These are phyloP conservation scores for Cornus suecica DNA, from an alignment of 148 eudicot genomes.

Conservation along the genomic window DNA sequence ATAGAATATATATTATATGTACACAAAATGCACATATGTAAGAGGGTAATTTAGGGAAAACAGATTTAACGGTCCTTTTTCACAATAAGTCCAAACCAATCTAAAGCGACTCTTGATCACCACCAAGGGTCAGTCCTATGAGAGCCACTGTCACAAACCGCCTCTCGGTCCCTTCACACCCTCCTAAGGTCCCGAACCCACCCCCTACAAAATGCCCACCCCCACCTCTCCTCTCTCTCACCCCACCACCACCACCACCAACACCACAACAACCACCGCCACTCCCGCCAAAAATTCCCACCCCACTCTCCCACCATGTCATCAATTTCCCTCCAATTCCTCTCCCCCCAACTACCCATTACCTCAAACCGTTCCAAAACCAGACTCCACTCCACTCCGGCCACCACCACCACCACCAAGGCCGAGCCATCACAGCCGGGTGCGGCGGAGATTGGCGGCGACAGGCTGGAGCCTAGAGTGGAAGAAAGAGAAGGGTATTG, in stretches of 20 bases:
- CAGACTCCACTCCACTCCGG: constrained; percentile 28
- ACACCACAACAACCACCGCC: constrained; percentile 13
- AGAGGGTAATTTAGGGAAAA: constrained; percentile 4
- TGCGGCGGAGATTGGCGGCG: constrained; percentile 21
- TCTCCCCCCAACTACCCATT: constrained; percentile 29
- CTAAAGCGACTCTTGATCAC: constrained; percentile 7
- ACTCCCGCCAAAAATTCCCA: background rate
- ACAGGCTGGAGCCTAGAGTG: constrained; percentile 77
- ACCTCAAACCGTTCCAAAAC: constrained; percentile 5
- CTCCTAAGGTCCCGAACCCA: constrained; percentile 12
- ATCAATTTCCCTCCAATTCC: constrained; percentile 30
- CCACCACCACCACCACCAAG: constrained; percentile 27
- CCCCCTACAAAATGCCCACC: constrained; percentile 36
- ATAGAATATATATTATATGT: no score
- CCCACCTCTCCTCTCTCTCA: constrained; percentile 20
- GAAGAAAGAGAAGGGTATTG: constrained; percentile 73
- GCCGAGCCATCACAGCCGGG: constrained; percentile 16
- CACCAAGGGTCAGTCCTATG: constrained; percentile 10
- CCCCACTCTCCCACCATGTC: constrained; percentile 18
- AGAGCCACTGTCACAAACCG: background rate
- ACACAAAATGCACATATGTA: no score
- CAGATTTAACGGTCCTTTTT: background rate
- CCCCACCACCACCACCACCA: constrained; percentile 14
- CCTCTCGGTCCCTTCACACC: constrained; percentile 3
- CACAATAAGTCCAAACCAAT: no score